Conservation (phyloP, 495 filamentous ascomycete genomes). For the Lineolata rhizophorae region DNA sequence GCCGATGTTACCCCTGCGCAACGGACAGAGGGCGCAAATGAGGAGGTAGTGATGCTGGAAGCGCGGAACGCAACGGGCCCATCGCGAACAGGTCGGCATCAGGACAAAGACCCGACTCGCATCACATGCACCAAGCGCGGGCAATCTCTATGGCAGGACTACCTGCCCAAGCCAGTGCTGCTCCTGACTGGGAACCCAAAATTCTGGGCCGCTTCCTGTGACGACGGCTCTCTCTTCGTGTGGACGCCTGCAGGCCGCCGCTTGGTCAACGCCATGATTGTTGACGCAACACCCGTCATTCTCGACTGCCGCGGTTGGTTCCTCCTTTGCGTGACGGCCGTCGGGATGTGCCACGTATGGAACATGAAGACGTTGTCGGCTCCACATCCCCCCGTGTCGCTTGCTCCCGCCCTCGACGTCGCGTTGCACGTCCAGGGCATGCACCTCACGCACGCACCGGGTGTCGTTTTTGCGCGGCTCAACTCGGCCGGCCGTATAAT, state of each 20-base stretch:
- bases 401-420: constrained; percentile 76
- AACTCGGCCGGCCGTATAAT: constrained; percentile 71
- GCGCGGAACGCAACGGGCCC: constrained; percentile 43
- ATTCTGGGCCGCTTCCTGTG: constrained; percentile 82
- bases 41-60: constrained; percentile 48
- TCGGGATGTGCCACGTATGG: constrained; percentile 84
- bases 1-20: no score
- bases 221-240: constrained; percentile 79
- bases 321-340: constrained; percentile 71
- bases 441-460: constrained; percentile 48
- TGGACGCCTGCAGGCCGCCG: constrained; percentile 92
- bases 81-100: constrained; percentile 29
- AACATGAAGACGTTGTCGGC: constrained; percentile 69
- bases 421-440: constrained; percentile 47
- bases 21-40: constrained; percentile 24
- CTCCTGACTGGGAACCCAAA: constrained; percentile 71
- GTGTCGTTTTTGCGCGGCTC: constrained; percentile 71
- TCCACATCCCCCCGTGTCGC: constrained; percentile 71
- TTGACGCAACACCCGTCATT: constrained; percentile 87
- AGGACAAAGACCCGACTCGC: constrained; percentile 57
- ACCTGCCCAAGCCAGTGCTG: constrained; percentile 59
- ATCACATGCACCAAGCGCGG: constrained; percentile 66
- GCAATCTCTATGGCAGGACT: constrained; percentile 83
- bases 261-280: constrained; percentile 55
- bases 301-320: constrained; percentile 76